Base-by-base conservation (phyloP, 2,329 filamentous ascomycete genomes). In the Epicoccum nigrum region DNA sequence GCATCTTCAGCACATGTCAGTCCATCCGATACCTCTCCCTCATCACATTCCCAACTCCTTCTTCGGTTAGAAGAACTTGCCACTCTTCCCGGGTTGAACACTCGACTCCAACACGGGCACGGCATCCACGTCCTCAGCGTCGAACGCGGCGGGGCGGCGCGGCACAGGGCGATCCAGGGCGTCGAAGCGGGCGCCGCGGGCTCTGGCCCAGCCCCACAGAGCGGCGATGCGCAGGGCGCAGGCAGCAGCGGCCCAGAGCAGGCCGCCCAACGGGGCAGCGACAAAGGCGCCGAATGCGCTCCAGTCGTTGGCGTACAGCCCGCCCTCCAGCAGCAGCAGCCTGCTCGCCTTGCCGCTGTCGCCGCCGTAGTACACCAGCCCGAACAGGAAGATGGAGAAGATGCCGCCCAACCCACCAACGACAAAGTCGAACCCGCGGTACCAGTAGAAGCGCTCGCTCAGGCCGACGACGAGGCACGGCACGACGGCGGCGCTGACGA, bases 251-350 rank as follows among this genome's bases (percentile, higher is more conserved):
- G 84, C 88, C 82, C 87, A 92, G 27, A 92, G 73, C 15, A 93
- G 65, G 17, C 88, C 88, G 1, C 90, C 90, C 2, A 92, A 74
- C 0, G 90, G 90, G 0, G 90, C 89, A 8, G 87, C 88, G 4
- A 93, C 86, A 64, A 93, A 94, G 4, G 89, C 89, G 27, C 79
- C 90, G 71, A 94, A 94, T 1, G 83, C 88, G 56, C 85, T 87
- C 90, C 90, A 94, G 70, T 93, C 89, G 39, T 86, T 80, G 0
- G 79, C 83, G 71, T 92, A 94, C 16, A 94, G 77, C 0, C 90
- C 90, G 58, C 86, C 79, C 68, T 90, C 81, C 11, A 94, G 75
- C 20, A 93, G 77, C 41, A 94, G 81, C 47, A 94, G 81, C 51
- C 86, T 79, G 1, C 81, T 86, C 4, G 87, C 90, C 6, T 79